Conservation (phyloP, 352 stramenopile species). For the Pythium sp. region DNA sequence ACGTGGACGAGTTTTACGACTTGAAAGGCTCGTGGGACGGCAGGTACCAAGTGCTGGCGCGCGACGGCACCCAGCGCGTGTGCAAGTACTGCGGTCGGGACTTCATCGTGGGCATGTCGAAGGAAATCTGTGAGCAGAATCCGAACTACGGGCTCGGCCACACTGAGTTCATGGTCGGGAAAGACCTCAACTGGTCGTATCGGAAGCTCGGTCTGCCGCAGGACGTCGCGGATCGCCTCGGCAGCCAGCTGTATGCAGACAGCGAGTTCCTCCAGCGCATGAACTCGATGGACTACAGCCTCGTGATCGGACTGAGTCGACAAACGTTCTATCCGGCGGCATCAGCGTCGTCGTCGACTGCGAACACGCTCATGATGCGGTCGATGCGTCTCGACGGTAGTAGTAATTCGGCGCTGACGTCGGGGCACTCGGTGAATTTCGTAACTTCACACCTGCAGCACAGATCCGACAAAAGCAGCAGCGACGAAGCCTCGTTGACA, state of each 20-base stretch:
- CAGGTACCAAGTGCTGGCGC: conserved; percentile 58
- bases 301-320: conserved; percentile 91
- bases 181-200: conserved; percentile 87
- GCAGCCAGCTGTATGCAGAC: conserved; percentile 87
- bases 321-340: conserved; percentile 38
- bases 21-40: conserved; percentile 91
- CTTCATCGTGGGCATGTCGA: conserved; percentile 85
- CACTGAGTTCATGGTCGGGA: conserved; percentile 76
- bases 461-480: conserved; percentile 22
- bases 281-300: conserved; percentile 97
- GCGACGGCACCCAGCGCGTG: conserved; percentile 65
- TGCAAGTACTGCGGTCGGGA: conserved; percentile 88
- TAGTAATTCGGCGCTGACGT: not conserved
- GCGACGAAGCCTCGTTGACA: conserved; percentile 29
- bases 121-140: conserved; percentile 72
- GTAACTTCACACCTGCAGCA: not conserved
- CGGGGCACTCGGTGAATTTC: not conserved
- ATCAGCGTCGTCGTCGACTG: conserved; percentile 31
- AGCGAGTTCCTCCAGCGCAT: conserved; percentile 92
- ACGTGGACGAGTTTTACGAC: conserved; percentile 88
- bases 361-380: conserved; percentile 16
- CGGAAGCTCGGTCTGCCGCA: conserved; percentile 65
- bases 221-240: conserved; percentile 70
- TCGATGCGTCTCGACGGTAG: conserved; percentile 25
- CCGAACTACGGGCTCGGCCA: conserved; percentile 61